Conservation (phyloP, 225 moss, liverwort and hornwort genomes). For the Takakia lepidozioides region DNA sequence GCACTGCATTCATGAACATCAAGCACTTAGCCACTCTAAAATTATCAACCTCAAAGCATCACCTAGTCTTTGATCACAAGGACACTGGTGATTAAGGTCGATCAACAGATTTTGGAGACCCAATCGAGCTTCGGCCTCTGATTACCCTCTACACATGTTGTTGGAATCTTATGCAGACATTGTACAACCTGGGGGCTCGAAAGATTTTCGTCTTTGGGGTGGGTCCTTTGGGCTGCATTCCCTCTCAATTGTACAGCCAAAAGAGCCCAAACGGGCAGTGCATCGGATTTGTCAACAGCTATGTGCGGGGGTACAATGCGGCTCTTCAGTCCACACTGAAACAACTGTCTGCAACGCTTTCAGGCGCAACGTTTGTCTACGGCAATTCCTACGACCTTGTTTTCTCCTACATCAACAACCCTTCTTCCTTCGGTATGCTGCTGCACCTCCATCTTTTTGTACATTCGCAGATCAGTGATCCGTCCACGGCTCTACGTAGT, state of each 20-base stretch:
- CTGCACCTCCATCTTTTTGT: no score
- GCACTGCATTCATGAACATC: no score
- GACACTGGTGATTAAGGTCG: neutral
- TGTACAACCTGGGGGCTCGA: slow-evolving; percentile 61
- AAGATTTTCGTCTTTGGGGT: slow-evolving; percentile 71
- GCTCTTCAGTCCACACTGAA: slow-evolving; percentile 11
- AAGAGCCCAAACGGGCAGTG: slow-evolving; percentile 33
- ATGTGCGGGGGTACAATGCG: slow-evolving; percentile 37
- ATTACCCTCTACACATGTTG: neutral
- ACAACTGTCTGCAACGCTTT: slow-evolving; percentile 14
- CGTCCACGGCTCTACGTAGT: no score
- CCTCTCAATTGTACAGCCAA: slow-evolving; percentile 47
- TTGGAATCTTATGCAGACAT: slow-evolving; percentile 25
- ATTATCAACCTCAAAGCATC: no score
- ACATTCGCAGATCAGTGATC: no score
- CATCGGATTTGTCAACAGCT: slow-evolving; percentile 41
- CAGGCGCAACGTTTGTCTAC: slow-evolving; percentile 31
- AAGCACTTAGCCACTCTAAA: no score
- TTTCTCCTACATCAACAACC: slow-evolving; percentile 9
- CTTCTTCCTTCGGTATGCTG: slow-evolving; percentile 32
- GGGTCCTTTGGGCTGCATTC: slow-evolving; percentile 81
- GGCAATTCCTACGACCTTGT: slow-evolving; percentile 29
- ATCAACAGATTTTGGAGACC: neutral
- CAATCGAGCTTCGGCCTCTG: neutral
- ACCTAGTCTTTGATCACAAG: no score